Evolutionary conservation across 2,329 filamentous ascomycete species (phyloP).

Genomic region (Xylaria sp.): DNA sequence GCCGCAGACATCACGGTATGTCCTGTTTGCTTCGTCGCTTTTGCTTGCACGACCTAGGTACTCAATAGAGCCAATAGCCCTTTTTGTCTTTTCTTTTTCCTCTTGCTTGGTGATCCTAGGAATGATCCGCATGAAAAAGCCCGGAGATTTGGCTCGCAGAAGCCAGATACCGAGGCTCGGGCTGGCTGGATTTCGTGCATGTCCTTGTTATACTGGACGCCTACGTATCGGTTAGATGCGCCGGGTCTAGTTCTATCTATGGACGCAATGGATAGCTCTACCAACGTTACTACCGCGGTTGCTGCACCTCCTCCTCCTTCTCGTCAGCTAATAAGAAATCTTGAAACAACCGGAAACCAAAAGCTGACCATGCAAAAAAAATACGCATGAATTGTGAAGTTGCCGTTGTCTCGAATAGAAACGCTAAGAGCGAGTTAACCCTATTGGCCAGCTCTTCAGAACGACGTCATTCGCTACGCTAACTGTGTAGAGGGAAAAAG

Average conservation of each 20-base stretch:
- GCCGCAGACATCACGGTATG: constrained; percentile 4
- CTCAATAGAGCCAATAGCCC: neutral
- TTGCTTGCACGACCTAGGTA: constrained; percentile 2
- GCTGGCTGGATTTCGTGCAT: constrained; percentile 27
- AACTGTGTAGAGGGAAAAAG: neutral
- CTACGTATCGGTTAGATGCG: constrained; percentile 7
- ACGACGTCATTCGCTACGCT: constrained; percentile 29
- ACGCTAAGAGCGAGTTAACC: constrained; percentile 11
- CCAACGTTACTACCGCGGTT: neutral
- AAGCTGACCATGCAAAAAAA: constrained; percentile 40
- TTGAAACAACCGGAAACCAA: constrained; percentile 39
- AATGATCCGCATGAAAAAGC: constrained; percentile 29
- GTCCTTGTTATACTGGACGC: constrained; percentile 3
- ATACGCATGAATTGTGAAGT: constrained; percentile 36
- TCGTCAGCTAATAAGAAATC: constrained; percentile 39
- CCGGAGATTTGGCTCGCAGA: constrained; percentile 32
- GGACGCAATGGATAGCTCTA: neutral
- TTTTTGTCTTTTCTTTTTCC: constrained; percentile 4
- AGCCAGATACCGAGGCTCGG: constrained; percentile 11
- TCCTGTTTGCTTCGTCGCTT: neutral
- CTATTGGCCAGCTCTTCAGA: constrained; percentile 25
- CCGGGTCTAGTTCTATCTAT: neutral
- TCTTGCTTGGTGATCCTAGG: constrained; percentile 8
- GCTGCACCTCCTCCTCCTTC: constrained; percentile 20
- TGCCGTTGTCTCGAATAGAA: constrained; percentile 39